phyloP scores from a whole-genome alignment of 257 asterid genomes.

The Hygrophila difformis region DNA sequence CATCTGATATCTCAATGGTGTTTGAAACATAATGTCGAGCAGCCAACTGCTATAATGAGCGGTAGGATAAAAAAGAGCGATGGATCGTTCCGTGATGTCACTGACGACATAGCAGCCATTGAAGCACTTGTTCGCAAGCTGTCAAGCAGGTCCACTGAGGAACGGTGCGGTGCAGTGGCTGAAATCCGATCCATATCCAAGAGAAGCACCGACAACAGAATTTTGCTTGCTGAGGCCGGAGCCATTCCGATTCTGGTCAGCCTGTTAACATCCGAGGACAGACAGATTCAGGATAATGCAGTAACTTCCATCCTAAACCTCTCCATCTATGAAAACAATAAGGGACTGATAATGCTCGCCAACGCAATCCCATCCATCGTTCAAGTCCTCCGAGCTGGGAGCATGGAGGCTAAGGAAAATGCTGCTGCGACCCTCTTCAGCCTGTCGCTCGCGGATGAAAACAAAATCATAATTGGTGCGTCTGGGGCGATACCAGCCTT shows the following conservation, averaged over 20 bases:
- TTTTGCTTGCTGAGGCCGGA: constrained; percentile 84
- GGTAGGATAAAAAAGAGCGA: constrained; percentile 69
- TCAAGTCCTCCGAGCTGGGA: constrained; percentile 80
- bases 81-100: constrained; percentile 76
- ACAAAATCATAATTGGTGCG: constrained; percentile 82
- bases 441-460: constrained; percentile 78
- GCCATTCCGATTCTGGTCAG: constrained; percentile 76
- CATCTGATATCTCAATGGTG: constrained; percentile 86
- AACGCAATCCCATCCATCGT: constrained; percentile 86
- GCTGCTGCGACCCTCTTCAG: constrained; percentile 92
- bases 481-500: constrained; percentile 89
- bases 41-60: constrained; percentile 37
- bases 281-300: constrained; percentile 67
- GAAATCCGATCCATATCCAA: constrained; percentile 78
- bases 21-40: constrained; percentile 50
- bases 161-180: constrained; percentile 62
- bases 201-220: constrained; percentile 84
- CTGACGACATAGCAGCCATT: constrained; percentile 56
- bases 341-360: constrained; percentile 78
- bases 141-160: constrained; percentile 51
- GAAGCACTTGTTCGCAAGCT: constrained; percentile 63
- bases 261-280: constrained; percentile 60
- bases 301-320: constrained; percentile 80
- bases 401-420: constrained; percentile 86
- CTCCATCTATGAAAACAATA: constrained; percentile 71